These are phyloP conservation scores for Pistacia vera DNA, from an alignment of 345 rosid genomes.

Conservation along the genomic window DNA sequence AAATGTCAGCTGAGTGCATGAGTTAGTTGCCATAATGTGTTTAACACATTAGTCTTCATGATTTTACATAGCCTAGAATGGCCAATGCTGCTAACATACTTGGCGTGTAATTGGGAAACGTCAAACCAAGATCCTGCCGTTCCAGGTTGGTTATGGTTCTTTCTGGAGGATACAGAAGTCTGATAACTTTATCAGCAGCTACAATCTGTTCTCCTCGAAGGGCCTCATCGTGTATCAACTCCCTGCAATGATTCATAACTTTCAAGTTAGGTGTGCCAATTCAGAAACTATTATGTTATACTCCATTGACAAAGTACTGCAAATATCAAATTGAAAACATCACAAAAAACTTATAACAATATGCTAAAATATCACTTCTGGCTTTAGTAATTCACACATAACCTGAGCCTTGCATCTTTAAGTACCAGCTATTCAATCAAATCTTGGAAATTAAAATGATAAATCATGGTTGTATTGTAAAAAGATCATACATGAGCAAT, in stretches of 20 bases:
- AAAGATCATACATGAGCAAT: constrained; percentile 53
- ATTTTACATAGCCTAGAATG: constrained; percentile 50
- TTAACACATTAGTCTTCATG: constrained; percentile 7
- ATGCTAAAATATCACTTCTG: background rate
- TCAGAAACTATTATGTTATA: background rate
- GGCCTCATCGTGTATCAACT: constrained; percentile 42
- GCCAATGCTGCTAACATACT: constrained; percentile 73
- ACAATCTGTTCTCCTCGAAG: constrained; percentile 55
- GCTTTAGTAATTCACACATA: background rate
- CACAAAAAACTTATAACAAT: background rate
- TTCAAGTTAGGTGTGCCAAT: background rate
- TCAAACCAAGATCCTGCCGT: constrained; percentile 21
- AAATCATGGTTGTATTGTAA: background rate
- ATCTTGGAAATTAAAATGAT: background rate
- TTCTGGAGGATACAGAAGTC: constrained; percentile 57
- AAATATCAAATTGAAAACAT: background rate
- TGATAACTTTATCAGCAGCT: constrained; percentile 57
- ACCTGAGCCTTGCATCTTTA: background rate
- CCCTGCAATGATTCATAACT: constrained; percentile 47
- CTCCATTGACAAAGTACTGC: background rate
- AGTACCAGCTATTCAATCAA: background rate
- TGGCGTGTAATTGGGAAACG: constrained; percentile 38
- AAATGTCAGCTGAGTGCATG: background rate
- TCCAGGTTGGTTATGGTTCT: constrained; percentile 17
- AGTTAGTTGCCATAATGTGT: background rate